Evolutionary conservation across 1,284 basidiomycete species (phyloP).

Genomic region (Malassezia vespertilionis): DNA sequence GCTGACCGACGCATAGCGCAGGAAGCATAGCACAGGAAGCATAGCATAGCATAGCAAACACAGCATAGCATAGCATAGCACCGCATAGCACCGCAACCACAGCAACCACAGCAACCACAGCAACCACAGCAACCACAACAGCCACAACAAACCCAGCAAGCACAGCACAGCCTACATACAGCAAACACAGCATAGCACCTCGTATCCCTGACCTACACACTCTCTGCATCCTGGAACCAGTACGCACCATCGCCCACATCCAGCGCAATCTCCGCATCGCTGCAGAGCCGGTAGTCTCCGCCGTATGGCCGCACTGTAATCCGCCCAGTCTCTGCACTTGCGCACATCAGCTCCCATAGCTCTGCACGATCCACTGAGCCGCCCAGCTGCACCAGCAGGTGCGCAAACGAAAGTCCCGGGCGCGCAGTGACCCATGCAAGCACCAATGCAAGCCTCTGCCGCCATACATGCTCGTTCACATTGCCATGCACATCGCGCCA

Average conservation of each 20-base stretch:
- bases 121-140: too few species aligned
- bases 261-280: neutral
- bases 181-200: too few species aligned
- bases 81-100: too few species aligned
- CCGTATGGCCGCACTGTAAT: neutral
- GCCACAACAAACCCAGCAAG: too few species aligned
- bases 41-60: too few species aligned
- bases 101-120: too few species aligned
- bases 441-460: neutral
- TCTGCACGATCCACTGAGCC: conserved; percentile 7
- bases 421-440: neutral
- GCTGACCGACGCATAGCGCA: neutral
- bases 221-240: too few species aligned
- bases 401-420: conserved; percentile 9
- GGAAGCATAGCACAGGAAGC: too few species aligned
- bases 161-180: too few species aligned
- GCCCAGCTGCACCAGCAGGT: conserved; percentile 1
- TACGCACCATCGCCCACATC: neutral
- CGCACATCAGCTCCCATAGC: conserved; percentile 4
- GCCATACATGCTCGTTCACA: neutral
- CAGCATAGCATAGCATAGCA: too few species aligned
- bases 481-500: conserved; percentile 11
- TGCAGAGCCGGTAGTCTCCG: neutral
- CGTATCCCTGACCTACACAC: too few species aligned
- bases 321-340: neutral